Percentiles rank a stretch among this genome's conserved stretches.
These are phyloP conservation scores for Calonectria hongkongensis DNA, from an alignment of 2,329 filamentous ascomycete genomes.

Conservation along the genomic window DNA sequence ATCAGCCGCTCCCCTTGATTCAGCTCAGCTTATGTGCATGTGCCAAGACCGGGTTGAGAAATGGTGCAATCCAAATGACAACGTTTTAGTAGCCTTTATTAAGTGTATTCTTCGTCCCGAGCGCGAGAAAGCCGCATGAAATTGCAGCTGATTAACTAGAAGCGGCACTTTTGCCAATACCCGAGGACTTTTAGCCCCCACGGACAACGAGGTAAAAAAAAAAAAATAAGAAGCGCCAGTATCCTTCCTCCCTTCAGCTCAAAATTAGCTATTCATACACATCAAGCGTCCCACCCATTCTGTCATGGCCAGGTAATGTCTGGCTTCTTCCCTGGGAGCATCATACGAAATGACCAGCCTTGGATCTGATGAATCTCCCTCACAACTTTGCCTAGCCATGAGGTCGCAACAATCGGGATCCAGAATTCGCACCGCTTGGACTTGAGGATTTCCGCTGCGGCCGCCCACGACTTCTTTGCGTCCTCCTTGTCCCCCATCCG, in stretches of 20 bases:
- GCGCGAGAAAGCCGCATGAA: no score
- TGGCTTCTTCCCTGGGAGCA: constrained; percentile 55
- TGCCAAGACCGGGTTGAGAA: constrained; percentile 5
- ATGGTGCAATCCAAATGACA: background rate
- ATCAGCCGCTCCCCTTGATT: background rate
- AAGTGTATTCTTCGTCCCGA: background rate
- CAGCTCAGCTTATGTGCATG: constrained; percentile 4
- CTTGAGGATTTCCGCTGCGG: constrained; percentile 48
- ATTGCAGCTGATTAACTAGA: background rate
- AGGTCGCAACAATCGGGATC: constrained; percentile 55
- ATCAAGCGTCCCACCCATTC: background rate
- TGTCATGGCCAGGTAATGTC: constrained; percentile 48
- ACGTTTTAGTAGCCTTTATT: constrained; percentile 4
- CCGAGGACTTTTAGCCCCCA: background rate
- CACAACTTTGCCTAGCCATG: constrained; percentile 55
- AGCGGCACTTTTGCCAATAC: background rate
- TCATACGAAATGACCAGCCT: constrained; percentile 58
- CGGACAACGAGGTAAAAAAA: background rate
- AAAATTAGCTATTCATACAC: constrained; percentile 3
- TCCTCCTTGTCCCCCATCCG: constrained; percentile 42
- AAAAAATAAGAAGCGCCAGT: background rate
- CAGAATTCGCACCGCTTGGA: constrained; percentile 57
- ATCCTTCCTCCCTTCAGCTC: background rate
- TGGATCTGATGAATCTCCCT: constrained; percentile 49
- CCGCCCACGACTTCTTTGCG: constrained; percentile 51